A percentile compares a stretch with the other conserved stretches of the same genome.
phyloP scores from a whole-genome alignment of 1,284 basidiomycete genomes.

The Rhodotorula sp. region DNA sequence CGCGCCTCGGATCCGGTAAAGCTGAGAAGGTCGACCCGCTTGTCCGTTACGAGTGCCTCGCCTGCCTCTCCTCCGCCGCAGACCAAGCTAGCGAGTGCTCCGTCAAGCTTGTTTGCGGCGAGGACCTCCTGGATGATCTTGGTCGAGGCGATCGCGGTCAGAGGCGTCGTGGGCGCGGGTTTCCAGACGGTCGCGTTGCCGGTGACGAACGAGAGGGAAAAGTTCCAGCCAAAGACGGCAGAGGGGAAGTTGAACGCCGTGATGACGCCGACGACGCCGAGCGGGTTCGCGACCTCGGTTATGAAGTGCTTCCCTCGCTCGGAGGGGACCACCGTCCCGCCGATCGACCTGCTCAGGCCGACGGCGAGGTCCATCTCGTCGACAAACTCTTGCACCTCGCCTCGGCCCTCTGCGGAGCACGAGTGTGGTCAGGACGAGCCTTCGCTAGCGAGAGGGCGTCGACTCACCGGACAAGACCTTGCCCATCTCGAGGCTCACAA shows the following conservation, averaged over 20 bases:
- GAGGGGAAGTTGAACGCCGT: conserved; percentile 76
- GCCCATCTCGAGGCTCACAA: conserved; percentile 71
- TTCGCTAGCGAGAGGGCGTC: too few relatives aligned
- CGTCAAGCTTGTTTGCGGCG: conserved; percentile 75
- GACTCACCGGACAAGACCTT: conserved; percentile 66
- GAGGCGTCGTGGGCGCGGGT: conserved; percentile 81
- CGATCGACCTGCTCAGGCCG: conserved; percentile 69
- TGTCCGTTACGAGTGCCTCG: conserved; percentile 69
- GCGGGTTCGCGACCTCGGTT: conserved; percentile 80
- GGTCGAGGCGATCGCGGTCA: conserved; percentile 75
- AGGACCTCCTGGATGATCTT: conserved; percentile 77
- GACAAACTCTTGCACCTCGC: conserved; percentile 66
- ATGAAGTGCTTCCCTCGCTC: conserved; percentile 88
- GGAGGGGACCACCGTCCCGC: conserved; percentile 76
- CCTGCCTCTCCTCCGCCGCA: conserved; percentile 80
- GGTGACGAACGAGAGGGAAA: conserved; percentile 80
- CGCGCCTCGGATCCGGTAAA: conserved; percentile 91
- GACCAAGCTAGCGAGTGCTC: conserved; percentile 76
- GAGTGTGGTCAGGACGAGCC: neutral
- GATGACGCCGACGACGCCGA: conserved; percentile 86
- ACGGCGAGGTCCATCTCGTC: conserved; percentile 80
- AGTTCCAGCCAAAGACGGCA: conserved; percentile 69
- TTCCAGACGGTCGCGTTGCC: conserved; percentile 96
- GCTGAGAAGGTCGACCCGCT: conserved; percentile 67
- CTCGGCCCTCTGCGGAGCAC: conserved; percentile 5